Base-by-base conservation (phyloP, 1,284 basidiomycete species). In the Trametes pubescens region DNA sequence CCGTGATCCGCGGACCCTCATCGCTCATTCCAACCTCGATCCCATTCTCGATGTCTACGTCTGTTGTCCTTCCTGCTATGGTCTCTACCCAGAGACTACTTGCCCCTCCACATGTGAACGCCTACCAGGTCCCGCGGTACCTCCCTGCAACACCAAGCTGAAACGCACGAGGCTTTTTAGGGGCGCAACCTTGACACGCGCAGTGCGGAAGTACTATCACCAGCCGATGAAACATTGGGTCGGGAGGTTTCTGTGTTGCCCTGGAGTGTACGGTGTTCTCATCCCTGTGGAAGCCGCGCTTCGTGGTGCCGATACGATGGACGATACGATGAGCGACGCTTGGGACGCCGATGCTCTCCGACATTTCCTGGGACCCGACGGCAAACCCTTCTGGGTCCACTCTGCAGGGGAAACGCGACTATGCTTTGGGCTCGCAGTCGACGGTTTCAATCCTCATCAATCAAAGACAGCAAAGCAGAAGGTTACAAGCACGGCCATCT, bases 391-490 rank as follows among this genome's bases (percentile, higher is more conserved):
- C 51, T 35, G 67, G 14, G 1, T 34, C 9, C 58, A 24, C 2
- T 47, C 51, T 10, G 37, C 34, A 7, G 52, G 18, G 2, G 57
- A 67, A 29, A 26, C 11, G 16, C 48, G 62, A 1, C 46, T 53
- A 5, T 14, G 60, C 22, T 67, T 60, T n/a, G 40, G 44, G 18
- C 44, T 67, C 10, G 44, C 48, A 8, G 53, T 73, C 21, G 71
- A 74, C 51, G 69, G 67, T 16, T 74, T 75, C 61, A 71, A 72
- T 34, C 69, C 71, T 1, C 61, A 43, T 44, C 57, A 63, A 3
- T 59, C 29, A 6, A 62, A 57, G 40, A 47, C 61, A 44, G 69
- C 65, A 0, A 65, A 66, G 21, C 67, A 67, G 22, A 43, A 24
- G 9, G 32, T 51, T 35, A 46, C 59, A 7, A 38, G 37, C 6